A percentile compares a stretch with the other conserved stretches of the same genome.
phyloP scores from a whole-genome alignment of 2,329 filamentous ascomycete species.

The Parastagonospora nodorum region DNA sequence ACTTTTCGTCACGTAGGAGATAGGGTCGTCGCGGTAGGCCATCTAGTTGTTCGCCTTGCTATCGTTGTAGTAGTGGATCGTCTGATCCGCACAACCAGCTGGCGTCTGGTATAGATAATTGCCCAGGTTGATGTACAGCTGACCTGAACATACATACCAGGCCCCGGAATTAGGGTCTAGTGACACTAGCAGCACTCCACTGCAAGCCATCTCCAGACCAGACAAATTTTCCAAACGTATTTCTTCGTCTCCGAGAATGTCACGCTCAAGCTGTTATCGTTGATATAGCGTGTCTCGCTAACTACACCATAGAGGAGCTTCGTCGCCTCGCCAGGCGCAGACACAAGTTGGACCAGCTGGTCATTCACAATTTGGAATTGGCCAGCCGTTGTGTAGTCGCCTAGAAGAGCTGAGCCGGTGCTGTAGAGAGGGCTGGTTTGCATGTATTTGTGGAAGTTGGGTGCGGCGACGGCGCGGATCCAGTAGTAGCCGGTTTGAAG shows the following conservation, averaged over 20 bases:
- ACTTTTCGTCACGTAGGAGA: too few relatives aligned
- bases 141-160: constrained; percentile 62
- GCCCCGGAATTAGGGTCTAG: constrained; percentile 61
- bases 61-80: constrained; percentile 50
- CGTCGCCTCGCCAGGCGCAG: constrained; percentile 53
- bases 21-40: too few relatives aligned
- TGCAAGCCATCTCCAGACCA: constrained; percentile 64
- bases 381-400: constrained; percentile 58
- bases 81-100: constrained; percentile 63
- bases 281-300: constrained; percentile 30
- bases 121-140: constrained; percentile 64
- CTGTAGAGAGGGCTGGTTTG: constrained; percentile 44
- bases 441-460: constrained; percentile 58
- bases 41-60: constrained; percentile 34
- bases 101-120: constrained; percentile 64
- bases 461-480: constrained; percentile 62
- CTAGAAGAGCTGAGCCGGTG: constrained; percentile 57
- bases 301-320: constrained; percentile 45
- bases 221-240: constrained; percentile 61
- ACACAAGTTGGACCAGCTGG: constrained; percentile 62
- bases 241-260: constrained; percentile 59
- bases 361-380: constrained; percentile 63
- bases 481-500: constrained; percentile 60
- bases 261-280: constrained; percentile 52
- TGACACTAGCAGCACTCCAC: constrained; percentile 57